Evolutionary conservation across 305 asterid genomes (phyloP), one percentile per base, ranked within the genome.

Genomic region (Rubia occidens): DNA sequence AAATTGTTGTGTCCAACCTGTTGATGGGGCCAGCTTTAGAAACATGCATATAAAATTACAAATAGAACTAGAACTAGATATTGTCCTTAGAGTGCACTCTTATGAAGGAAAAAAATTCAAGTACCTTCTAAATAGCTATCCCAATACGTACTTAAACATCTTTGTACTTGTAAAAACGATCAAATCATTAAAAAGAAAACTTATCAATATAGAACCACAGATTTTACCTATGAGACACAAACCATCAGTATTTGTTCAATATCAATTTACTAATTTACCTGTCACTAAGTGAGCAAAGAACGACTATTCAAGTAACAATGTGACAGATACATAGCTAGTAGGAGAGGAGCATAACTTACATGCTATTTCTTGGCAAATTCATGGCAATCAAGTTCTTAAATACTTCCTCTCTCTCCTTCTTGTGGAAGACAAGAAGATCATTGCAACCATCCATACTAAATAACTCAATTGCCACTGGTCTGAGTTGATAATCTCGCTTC

Each of bases 371-470:
- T 53, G 99, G 99, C 51, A 95, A 95, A 85, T 95, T 95, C 97
- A 95, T 85, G 83, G 95, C 94, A 83, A 95, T 87, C 88, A 95
- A 78, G 78, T 89, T 88, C 77, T 82, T 91, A 85, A 95, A 95
- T 71, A 95, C 96, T 69, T 91, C 96, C 77, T 91, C 99, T 74
- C 99, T 87, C 85, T 95, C 99, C 76, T 81, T 89, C 78, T 95
- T 95, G 83, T 95, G 99, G 84, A 95, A 91, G 81, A 95, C 99
- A 82, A 95, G 82, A 60, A 95, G 88, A 75, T 95, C 99, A 80
- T 95, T 95, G 90, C 97, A 95, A 80, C 99, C 99, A 80, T 95
- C 99, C 99, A 95, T 95, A 88, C 99, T 95, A 82, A 95, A 95
- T 76, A 95, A 84, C 88, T 95, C 99, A 65, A 91, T 80, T 59